Conservation (phyloP, 345 rosid species). For the Salix arbutifolia region DNA sequence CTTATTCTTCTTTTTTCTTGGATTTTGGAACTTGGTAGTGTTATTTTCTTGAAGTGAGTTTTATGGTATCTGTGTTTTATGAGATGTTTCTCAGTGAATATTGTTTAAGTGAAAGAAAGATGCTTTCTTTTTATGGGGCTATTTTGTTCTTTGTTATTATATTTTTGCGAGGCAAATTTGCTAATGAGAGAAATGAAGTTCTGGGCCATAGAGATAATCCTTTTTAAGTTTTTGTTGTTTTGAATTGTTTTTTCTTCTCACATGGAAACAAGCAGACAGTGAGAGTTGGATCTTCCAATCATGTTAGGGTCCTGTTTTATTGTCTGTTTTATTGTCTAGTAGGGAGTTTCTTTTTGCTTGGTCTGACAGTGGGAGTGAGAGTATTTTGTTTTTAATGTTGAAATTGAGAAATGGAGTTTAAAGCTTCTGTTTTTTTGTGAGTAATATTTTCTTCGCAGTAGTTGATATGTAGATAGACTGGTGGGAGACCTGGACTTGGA, state of each 20-base stretch:
- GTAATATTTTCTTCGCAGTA: neutral
- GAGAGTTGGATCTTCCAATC: neutral
- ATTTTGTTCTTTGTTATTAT: neutral
- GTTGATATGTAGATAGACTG: neutral
- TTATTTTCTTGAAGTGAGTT: neutral
- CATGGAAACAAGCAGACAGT: neutral
- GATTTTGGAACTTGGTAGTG: neutral
- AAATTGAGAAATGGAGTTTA: neutral
- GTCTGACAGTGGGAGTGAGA: neutral
- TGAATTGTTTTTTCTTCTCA: neutral
- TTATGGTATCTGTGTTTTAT: neutral
- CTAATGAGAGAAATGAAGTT: neutral
- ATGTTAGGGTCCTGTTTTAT: neutral
- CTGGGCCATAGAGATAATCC: neutral
- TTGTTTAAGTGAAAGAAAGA: neutral
- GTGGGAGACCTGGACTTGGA: conserved; percentile 1
- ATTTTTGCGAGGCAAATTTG: neutral
- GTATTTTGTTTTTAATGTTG: neutral
- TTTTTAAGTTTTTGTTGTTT: neutral
- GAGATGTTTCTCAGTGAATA: neutral
- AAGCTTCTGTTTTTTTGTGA: neutral
- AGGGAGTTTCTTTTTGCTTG: neutral
- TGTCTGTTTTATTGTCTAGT: neutral
- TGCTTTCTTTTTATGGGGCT: neutral
- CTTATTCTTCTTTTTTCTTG: neutral